Evolutionary conservation across 495 filamentous ascomycete species (phyloP), one percentile per base, ranked within the genome.

Genomic region (Trichoderma parareesei): DNA sequence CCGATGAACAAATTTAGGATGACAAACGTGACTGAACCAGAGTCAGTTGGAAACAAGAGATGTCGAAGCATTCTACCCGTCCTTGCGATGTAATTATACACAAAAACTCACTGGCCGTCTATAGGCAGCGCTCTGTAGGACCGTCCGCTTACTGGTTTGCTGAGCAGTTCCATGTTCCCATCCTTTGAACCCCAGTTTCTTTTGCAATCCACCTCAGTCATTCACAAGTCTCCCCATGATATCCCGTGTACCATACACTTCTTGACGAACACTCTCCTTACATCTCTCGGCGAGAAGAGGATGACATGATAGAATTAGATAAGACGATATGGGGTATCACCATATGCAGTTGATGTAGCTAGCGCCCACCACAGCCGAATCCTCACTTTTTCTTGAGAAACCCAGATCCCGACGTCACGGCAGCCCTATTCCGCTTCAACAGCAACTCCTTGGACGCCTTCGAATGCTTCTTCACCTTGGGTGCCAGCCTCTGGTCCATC

Each of bases 401-500:
- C 5, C 57, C 57, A 8, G 18, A 11, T 13, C 14, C 10, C 3
- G 53, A 41, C 20, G 42, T 44, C 18, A 46, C 55, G 3, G 40
- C 40, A 14, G 42, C 61, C 40, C 76, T 69, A 38, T 69, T 68
- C 64, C 79, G 74, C 60, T 65, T 71, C 37, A 81, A 59, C 41
- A 82, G 69, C 14, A 67, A 65, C 65, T 77, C 72, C 68, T 73
- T 78, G 8, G 72, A 46, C 37, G 64, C 67, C 5, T 67, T 35
- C 0, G 78, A 63, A 33, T 73, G 61, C 66, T 72, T 76, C 61
- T 71, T 70, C 41, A 68, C 63, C 67, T 73, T 76, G 8, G 79
- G 78, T n/a, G 79, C 75, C 46, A 81, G 68, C 18, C 65, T 70
- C 41, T 44, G 62, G 64, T 78, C 73, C 8, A 67, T 64, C 18